A percentile compares a stretch with the other conserved stretches of the same genome.
Evolutionary conservation across 106 monocot genomes (phyloP).

Genomic region (Amphibolis antarctica): DNA sequence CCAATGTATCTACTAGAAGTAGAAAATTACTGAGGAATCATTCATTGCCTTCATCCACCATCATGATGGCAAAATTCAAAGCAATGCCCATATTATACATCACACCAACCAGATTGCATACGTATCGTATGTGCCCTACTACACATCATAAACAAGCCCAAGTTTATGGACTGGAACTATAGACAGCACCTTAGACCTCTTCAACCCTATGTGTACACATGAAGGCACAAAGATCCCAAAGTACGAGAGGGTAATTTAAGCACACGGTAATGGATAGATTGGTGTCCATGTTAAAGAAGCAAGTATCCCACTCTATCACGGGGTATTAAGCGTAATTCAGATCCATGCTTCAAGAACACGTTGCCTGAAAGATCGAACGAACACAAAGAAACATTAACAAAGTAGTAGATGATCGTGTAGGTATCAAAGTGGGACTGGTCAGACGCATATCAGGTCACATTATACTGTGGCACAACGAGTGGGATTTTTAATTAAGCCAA

Average conservation of each 20-base stretch:
- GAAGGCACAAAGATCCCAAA: neutral
- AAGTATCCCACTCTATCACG: constrained; percentile 78
- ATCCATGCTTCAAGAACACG: constrained; percentile 95
- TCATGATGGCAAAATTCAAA: too few relatives aligned
- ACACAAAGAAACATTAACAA: neutral
- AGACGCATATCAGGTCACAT: too few relatives aligned
- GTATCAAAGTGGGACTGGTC: too few relatives aligned
- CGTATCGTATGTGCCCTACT: too few relatives aligned
- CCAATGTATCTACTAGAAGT: too few relatives aligned
- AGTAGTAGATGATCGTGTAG: too few relatives aligned
- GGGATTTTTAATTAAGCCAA: too few relatives aligned
- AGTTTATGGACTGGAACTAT: neutral
- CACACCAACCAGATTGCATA: too few relatives aligned
- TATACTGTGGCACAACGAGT: too few relatives aligned
- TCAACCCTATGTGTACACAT: neutral
- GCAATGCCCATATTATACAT: too few relatives aligned
- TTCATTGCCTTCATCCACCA: too few relatives aligned
- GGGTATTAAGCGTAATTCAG: constrained; percentile 91
- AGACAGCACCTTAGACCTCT: neutral
- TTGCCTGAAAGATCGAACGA: constrained; percentile 41
- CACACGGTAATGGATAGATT: neutral
- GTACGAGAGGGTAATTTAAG: neutral
- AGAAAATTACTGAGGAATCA: too few relatives aligned
- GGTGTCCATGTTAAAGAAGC: neutral
- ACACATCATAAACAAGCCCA: neutral